Evolutionary conservation across 2,329 filamentous ascomycete species (phyloP), one percentile per base, ranked within the genome.

Genomic region (Sporothrix schenckii): DNA sequence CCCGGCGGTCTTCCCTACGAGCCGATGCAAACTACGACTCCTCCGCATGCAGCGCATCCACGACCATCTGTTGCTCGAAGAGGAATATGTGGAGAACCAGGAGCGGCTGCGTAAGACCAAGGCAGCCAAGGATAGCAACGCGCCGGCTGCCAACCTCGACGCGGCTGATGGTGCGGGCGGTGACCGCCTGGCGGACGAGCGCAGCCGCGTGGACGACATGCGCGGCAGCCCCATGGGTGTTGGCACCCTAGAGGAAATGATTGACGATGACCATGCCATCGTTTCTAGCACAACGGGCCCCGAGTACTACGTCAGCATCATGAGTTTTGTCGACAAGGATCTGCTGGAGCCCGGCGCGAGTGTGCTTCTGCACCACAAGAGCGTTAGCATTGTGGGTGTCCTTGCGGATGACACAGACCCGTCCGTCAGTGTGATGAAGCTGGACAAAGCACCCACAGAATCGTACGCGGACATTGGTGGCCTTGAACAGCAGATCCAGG

Each of bases 261-360:
- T 99, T 78, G 95, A 99, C 78, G 95, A 99, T 80, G 95, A 99
- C 83, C 95, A 99, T 78, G 95, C 95, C 73, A 99, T 99, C 78
- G 95, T 99, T 49, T 97, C 94, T 21, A 97, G 93, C 80, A 96
- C 95, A 0, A 98, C 95, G 7, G 95, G 95, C 0, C 95, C 95
- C 0, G 95, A 99, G 81, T 99, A 97, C 86, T 99, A 98, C 80
- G 95, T 99, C 75, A 97, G 94, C 76, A 99, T 99, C 87, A 98
- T 98, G 95, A 97, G 94, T 69, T 99, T 99, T 77, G 95, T 99
- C 75, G 95, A 99, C 85, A 99, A 99, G 83, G 95, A 99, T 78
- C 88, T 99, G 4, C 87, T 99, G 56, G 95, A 99, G 81, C 95
- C 95, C 1, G 96, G 96, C 72, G 93, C 95, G 21, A 97, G 93